Evolutionary conservation across 148 eudicot species (phyloP), one percentile per base, ranked within the genome.

Genomic region (Camellia lanceoleosa): DNA sequence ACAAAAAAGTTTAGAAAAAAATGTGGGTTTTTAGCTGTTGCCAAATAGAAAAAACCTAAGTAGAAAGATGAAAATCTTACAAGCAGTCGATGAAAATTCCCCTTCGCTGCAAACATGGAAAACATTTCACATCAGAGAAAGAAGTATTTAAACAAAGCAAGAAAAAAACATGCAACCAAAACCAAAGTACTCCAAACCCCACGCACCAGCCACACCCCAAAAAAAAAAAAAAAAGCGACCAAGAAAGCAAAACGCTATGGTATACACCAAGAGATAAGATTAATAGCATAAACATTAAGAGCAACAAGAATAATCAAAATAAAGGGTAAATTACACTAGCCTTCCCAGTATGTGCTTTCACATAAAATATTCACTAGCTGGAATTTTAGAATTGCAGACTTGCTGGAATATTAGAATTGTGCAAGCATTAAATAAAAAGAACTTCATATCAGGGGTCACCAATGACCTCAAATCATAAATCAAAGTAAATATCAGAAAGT

Each of bases 11-110:
- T 30, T 0, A 30, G 38, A 30, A 30, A 30, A 30, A 30, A 30
- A 30, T 1, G 38, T 30, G 38, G 38, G 1, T 30, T 30, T 30
- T 30, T 30, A 30, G 38, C 38, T 30, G 38, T 30, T 30, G 38
- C 38, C 2, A 12, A 7, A 43, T 43, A 4, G 63, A 61, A 73
- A 68, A n/a, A 16, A 41, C 60, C 62, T 64, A 67, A 61, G 46
- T 44, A 56, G 66, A 67, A 59, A 69, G 47, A 73, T 72, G 70
- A 41, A 62, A 67, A 71, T 83, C 97, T 89, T 92, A 94, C 98
- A 91, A 70, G 98, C 85, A 84, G 80, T 82, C 59, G 95, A 78
- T 58, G 92, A 74, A 76, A 89, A 87, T 58, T 94, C 97, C 46
- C 89, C 90, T 68, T 94, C 98, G 67, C 98, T 94, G 94, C 84